phyloP scores from a whole-genome alignment of 1,284 basidiomycete species.

The Peniophora sp. region DNA sequence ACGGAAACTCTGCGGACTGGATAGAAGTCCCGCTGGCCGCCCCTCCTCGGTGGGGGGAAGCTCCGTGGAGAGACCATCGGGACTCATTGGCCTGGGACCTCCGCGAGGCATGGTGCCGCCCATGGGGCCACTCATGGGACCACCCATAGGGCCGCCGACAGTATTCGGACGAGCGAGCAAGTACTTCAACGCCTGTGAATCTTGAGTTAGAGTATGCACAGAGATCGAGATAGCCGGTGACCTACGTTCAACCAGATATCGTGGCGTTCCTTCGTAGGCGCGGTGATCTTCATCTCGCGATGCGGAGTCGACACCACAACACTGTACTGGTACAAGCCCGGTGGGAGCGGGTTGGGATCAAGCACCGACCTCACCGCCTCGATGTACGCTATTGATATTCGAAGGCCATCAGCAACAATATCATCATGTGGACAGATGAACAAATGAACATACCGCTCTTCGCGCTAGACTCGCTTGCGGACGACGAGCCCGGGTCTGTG shows the following conservation, averaged over 20 bases:
- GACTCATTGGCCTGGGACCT: slow-evolving; percentile 38
- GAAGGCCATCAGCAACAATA: slow-evolving; percentile 4
- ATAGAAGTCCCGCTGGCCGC: slow-evolving; percentile 23
- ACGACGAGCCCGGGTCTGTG: slow-evolving; percentile 84
- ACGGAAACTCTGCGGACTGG: slow-evolving; percentile 65
- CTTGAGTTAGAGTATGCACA: not conserved
- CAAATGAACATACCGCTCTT: slow-evolving; percentile 78
- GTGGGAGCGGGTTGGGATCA: slow-evolving; percentile 89
- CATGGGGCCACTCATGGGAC: slow-evolving; percentile 28
- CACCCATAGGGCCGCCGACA: slow-evolving; percentile 21
- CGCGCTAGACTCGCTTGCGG: slow-evolving; percentile 84
- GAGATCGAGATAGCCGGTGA: slow-evolving; percentile 8
- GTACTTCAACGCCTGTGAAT: slow-evolving; percentile 71
- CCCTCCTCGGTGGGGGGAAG: slow-evolving; percentile 44
- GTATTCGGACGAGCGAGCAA: slow-evolving; percentile 62
- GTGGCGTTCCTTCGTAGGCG: slow-evolving; percentile 88
- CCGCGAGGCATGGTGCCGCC: slow-evolving; percentile 19
- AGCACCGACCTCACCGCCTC: slow-evolving; percentile 85
- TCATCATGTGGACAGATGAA: slow-evolving; percentile 3
- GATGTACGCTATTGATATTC: slow-evolving; percentile 74
- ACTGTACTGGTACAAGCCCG: slow-evolving; percentile 88
- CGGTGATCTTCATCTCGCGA: slow-evolving; percentile 97
- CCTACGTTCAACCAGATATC: slow-evolving; percentile 91
- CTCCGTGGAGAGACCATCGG: slow-evolving; percentile 38
- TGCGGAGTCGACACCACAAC: slow-evolving; percentile 90